Evolutionary conservation across 192 early-diverging fungal genomes (phyloP).

Genomic region (Globomyces pollinis-pini): DNA sequence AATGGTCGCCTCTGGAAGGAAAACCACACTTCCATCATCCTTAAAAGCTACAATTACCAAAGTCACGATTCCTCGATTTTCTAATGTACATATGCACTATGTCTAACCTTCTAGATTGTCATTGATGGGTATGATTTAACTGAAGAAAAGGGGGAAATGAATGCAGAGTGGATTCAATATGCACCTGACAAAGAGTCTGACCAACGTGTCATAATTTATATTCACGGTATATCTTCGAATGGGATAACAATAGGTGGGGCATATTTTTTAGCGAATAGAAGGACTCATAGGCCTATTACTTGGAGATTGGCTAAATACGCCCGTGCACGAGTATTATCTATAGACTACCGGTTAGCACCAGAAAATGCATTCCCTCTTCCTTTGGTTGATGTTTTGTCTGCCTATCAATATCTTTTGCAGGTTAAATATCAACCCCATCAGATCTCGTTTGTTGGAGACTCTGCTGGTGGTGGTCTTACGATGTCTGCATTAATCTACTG

Average conservation of each 20-base stretch:
- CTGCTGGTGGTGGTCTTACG: constrained; percentile 18
- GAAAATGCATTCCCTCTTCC: constrained; percentile 19
- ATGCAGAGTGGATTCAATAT: constrained; percentile 9
- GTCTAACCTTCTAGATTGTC: no score
- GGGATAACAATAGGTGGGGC: background rate
- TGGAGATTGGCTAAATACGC: constrained; percentile 40
- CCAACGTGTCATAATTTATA: constrained; percentile 5
- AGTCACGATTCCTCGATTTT: constrained; percentile 1
- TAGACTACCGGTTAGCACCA: constrained; percentile 29
- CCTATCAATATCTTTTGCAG: constrained; percentile 22
- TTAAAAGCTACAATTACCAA: background rate
- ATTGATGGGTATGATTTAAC: background rate
- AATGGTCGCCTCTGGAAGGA: background rate
- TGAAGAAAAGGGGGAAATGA: background rate
- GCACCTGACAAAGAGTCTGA: background rate
- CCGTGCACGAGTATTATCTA: constrained; percentile 34
- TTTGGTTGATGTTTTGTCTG: constrained; percentile 18
- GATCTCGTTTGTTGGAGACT: constrained; percentile 16
- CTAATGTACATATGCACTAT: background rate
- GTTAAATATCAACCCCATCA: constrained; percentile 21
- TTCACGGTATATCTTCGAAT: background rate
- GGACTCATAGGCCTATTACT: constrained; percentile 13
- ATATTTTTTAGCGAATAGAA: background rate
- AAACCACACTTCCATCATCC: background rate
- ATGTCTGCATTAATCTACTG: constrained; percentile 24